Evolutionary conservation across 495 filamentous ascomycete genomes (phyloP), one percentile per base, ranked within the genome.

Genomic region (Aspergillus leporis): DNA sequence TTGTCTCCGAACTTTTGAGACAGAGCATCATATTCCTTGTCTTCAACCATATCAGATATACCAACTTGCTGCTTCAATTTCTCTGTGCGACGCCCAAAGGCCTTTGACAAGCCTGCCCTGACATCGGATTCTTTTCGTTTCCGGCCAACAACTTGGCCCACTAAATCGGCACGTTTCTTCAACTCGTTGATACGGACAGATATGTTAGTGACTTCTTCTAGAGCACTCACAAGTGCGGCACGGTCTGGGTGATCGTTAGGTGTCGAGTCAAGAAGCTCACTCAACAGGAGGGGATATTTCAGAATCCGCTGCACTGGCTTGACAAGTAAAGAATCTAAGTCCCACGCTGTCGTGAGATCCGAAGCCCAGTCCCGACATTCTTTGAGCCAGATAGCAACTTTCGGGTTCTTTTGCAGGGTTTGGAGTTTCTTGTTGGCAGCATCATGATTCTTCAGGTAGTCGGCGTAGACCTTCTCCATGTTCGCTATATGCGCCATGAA

Each of bases 71-170:
- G 79, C 67, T 85, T 76, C 62, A 87, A 59, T 65, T 92, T 93
- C 70, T 93, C 92, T 22, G 90, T 90, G 34, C 90, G 86, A 57
- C 91, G 87, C 53, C 89, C 89, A 74, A 98, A 92, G 2, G 88
- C 91, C 63, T 96, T 93, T 3, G 90, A 87, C 21, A 98, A 74
- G 19, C 90, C 90, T 36, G 87, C 78, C 48, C 90, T 84, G 53
- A 93, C 89, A 75, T 97, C 92, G 0, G 91, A 92, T 60, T 96
- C 91, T 66, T 95, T 95, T 60, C 91, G 86, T 73, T 94, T 94
- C 41, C 91, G 83, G 48, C 86, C 83, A 40, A 94, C 87, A 61
- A 95, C 92, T 70, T 95, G 87, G 6, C 89, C 91, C 25, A 98
- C 87, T 55, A 96, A 82, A 61, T 97, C 90, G 23, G 90, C 90